Percentiles rank a stretch among this genome's conserved stretches.
These are phyloP conservation scores for Cladophialophora psammophila DNA, from an alignment of 2,329 filamentous ascomycete species.

Conservation along the genomic window DNA sequence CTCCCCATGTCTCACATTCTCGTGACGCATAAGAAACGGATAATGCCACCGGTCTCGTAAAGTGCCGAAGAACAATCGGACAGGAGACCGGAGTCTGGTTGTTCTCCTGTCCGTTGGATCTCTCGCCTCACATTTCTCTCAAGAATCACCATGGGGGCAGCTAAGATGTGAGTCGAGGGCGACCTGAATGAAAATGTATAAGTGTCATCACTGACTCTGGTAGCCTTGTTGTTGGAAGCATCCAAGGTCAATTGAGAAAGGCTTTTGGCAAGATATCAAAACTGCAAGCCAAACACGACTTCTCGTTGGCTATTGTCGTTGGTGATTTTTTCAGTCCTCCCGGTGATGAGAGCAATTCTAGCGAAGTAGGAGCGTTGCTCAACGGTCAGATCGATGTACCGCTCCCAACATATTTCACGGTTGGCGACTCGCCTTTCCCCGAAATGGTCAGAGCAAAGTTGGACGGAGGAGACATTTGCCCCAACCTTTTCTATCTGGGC, in stretches of 20 bases:
- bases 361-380: slow-evolving; percentile 71
- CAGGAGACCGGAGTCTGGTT: background rate
- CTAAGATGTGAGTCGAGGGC: slow-evolving; percentile 32
- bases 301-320: slow-evolving; percentile 81
- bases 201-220: slow-evolving; percentile 3
- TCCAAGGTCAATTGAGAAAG: slow-evolving; percentile 78
- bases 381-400: slow-evolving; percentile 76
- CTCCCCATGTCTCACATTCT: too few species aligned
- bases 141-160: slow-evolving; percentile 13
- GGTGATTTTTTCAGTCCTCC: slow-evolving; percentile 78
- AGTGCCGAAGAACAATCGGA: background rate
- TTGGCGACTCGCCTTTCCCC: slow-evolving; percentile 78
- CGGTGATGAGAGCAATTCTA: slow-evolving; percentile 52
- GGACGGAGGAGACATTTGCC: slow-evolving; percentile 77
- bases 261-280: slow-evolving; percentile 81
- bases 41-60: background rate
- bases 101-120: background rate
- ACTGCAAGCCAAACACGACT: slow-evolving; percentile 85
- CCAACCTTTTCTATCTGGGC: slow-evolving; percentile 89
- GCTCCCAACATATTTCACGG: slow-evolving; percentile 87
- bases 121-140: background rate
- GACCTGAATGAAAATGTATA: background rate
- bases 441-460: slow-evolving; percentile 74
- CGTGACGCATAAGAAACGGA: too few species aligned
- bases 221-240: slow-evolving; percentile 77